phyloP scores from a whole-genome alignment of 306 rosid genomes.

The Quercus robur region DNA sequence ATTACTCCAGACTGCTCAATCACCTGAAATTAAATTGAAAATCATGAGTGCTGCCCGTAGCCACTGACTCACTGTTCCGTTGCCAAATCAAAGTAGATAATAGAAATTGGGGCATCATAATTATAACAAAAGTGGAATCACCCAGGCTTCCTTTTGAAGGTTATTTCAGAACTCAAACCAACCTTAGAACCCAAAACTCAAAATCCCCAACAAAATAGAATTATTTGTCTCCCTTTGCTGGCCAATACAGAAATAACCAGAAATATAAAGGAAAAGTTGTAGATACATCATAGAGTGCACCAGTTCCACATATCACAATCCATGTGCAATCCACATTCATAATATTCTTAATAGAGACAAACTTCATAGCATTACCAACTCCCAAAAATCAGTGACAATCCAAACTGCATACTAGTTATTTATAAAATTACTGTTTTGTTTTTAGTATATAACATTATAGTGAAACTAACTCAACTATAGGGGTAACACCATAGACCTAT shows the following conservation, averaged over 20 bases:
- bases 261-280: neutral
- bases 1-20: conserved; percentile 71
- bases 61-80: neutral
- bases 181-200: neutral
- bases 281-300: neutral
- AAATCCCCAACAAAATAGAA: neutral
- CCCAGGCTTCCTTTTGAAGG: neutral
- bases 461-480: neutral
- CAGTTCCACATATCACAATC: neutral
- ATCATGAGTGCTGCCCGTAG: neutral
- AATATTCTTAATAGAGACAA: neutral
- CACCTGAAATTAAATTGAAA: conserved; percentile 46
- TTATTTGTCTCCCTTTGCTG: neutral
- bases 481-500: neutral
- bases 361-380: neutral
- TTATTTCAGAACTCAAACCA: neutral
- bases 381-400: neutral
- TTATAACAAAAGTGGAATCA: neutral
- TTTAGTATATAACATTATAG: neutral
- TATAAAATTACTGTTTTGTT: neutral
- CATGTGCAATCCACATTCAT: neutral
- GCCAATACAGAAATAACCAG: neutral
- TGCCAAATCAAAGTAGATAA: neutral
- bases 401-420: neutral
- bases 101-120: too few relatives aligned